Base-by-base conservation (phyloP, 805 yeast genomes). In the Candida michaelii region DNA sequence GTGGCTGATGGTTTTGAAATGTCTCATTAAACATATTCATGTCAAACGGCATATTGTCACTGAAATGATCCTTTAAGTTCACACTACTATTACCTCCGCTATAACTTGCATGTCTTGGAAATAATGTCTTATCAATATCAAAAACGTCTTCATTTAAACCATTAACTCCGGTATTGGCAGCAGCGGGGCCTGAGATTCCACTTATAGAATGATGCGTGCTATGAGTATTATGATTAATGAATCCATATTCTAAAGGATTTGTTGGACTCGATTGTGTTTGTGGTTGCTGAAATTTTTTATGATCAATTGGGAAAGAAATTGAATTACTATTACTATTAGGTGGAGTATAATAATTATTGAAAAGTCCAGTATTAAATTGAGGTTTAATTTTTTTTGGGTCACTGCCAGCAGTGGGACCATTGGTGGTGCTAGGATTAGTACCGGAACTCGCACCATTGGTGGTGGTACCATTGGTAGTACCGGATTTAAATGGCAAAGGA, bases 41-140 rank as follows among this genome's bases (percentile, higher is more conserved):
- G n/a, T 31, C 35, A 31, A 31, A 31, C 6, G 35, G 35, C 18
- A 31, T 18, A 31, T 31, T 25, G 12, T 31, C 35, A 31, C 25
- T 31, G 25, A 31, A 31, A 31, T 31, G 35, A 35, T 77, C 83
- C 47, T 73, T 70, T 23, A 62, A 52, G n/a, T 75, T 75, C 1
- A 83, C 71, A 54, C 35, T 31, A 17, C 17, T 17, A 31, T 31
- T 31, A 7, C 35, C 45, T n/a, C 45, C 51, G 16, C 40, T 31
- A 30, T 30, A 47, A n/a, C 48, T 43, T 15, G 45, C 30, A 21
- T 47, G 51, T 9, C 51, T 23, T 10, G 51, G 51, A 18, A 47
- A 47, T 17, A 42, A n/a, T 15, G 21, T 27, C 13, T 27, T 44
- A 29, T 34, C 35, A n/a, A 17, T 27, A 36, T 29, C 30, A 19